Conservation (phyloP, 2,329 filamentous ascomycete genomes). For the Tolypocladium guangdongense region DNA sequence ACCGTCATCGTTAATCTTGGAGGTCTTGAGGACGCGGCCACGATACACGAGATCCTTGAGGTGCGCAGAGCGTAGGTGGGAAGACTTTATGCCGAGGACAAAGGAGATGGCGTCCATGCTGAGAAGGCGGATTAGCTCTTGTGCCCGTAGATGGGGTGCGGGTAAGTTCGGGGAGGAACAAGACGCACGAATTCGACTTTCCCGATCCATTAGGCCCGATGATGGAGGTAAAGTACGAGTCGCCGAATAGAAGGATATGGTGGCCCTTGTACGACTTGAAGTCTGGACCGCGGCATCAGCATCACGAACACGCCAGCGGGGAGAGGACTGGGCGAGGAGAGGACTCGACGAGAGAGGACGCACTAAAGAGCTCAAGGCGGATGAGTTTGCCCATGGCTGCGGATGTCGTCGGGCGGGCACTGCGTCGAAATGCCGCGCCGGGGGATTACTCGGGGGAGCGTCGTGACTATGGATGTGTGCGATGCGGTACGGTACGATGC, state of each 20-base stretch:
- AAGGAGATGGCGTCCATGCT: conserved; percentile 99
- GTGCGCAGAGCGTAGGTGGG: conserved; percentile 89
- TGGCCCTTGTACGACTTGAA: conserved; percentile 99
- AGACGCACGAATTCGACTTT: conserved; percentile 86
- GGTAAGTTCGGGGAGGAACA: background rate
- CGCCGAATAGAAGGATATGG: conserved; percentile 86
- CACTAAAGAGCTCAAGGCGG: conserved; percentile 87
- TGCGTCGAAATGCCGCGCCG: background rate
- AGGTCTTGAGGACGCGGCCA: conserved; percentile 82
- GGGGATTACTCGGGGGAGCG: background rate
- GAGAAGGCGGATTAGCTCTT: conserved; percentile 6
- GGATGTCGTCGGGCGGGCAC: background rate
- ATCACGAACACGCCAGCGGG: conserved; percentile 3
- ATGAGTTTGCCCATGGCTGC: conserved; percentile 88
- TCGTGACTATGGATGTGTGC: background rate
- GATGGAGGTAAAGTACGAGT: conserved; percentile 98
- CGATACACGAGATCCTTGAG: conserved; percentile 93
- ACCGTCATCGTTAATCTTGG: conserved; percentile 85
- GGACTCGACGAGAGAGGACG: conserved; percentile 17
- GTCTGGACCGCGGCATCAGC: conserved; percentile 41
- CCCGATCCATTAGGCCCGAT: conserved; percentile 99
- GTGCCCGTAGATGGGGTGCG: background rate
- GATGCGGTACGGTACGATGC: background rate
- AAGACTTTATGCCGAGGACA: conserved; percentile 95
- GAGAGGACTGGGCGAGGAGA: background rate